Base-by-base conservation (phyloP, 371 early-diverging fungal genomes). In the Rhizopus delemar region DNA sequence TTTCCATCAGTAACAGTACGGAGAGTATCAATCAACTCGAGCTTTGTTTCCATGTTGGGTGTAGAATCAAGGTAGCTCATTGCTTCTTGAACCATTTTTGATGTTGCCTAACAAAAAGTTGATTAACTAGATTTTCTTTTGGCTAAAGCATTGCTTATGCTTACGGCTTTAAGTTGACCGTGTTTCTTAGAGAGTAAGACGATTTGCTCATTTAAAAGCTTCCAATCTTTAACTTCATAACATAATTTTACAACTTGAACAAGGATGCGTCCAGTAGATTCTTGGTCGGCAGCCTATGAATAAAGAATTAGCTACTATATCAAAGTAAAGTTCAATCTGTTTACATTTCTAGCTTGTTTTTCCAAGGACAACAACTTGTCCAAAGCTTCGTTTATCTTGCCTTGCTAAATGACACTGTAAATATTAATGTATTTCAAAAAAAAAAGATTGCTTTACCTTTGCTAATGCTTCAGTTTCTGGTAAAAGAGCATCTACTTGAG, bases 1-100 rank as follows among this genome's bases (percentile, higher is more conserved):
- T 97, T 98, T 59, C 97, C 99, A 63, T 98, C 99, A 3, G 99
- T 99, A 4, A 97, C 96, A 9, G 89, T 90, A 39, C 98, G 83
- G 69, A 99, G 80, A 13, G 96, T 91, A 50, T 94, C 93, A 49
- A 99, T 96, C 64, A 96, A 85, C 71, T 93, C 93, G 35, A 95
- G 79, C 72, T 93, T 91, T 15, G 88, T 85, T 39, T 85, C 82
- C 84, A 87, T 85, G 63, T 92, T 86, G 8, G 92, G 91, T 15
- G 92, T 91, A 62, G 81, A 70, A 56, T 95, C 96, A 38, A 99
- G 72, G 53, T 86, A 93, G 29, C 83, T 75, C 87, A 95, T 92
- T n/a, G 93, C 91, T 71, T 92, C 87, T 70, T 97, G 96, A 16
- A 96, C 87, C 98, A 99, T 97, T 63, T 86, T 90, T 3, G 94